Evolutionary conservation across 2,329 filamentous ascomycete genomes (phyloP), one percentile per base, ranked within the genome.

Genomic region (Fusarium verrucosum): DNA sequence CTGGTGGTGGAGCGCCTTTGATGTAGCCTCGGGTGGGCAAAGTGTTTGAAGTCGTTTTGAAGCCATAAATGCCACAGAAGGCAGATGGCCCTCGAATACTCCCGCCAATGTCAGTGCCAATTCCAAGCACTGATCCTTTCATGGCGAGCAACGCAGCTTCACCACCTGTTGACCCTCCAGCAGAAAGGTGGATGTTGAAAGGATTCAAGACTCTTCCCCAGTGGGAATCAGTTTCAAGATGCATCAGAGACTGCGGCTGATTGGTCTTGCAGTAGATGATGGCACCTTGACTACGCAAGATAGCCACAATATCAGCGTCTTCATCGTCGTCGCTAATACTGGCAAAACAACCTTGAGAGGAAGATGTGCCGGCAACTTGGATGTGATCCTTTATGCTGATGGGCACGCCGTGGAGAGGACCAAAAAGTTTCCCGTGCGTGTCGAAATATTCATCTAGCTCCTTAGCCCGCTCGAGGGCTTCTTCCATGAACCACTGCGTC

Each of bases 191-290:
- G 3, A 83, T 78, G 55, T 88, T 88, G 41, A 81, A 75, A 0
- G 89, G 88, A 66, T 88, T 89, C n/a, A 88, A 73, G 0, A 83
- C 84, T 20, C 83, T 81, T 3, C 86, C 87, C 59, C 83, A 86
- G 25, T 88, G 73, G 63, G 90, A 88, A 65, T 89, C 87, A 26
- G 85, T 71, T 7, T 78, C 77, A 57, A 78, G 78, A 55, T 85
- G 72, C 2, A 79, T 81, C 2, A 61, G 11, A 0, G 58, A 62
- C 59, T 86, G 83, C 1, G 88, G 87, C 9, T 89, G 81, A 54
- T 89, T 90, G 1, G 89, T 90, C 73, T 90, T 91, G 64, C 85
- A 83, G 67, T 89, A 87, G n/a, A 89, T 76, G 0, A 92, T 81
- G 1, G 89, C 89, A 2, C 89, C 89, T 0, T 87, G 79, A 17